Evolutionary conservation across 495 filamentous ascomycete species (phyloP), one percentile per base, ranked within the genome.

Genomic region (Talaromyces liani): DNA sequence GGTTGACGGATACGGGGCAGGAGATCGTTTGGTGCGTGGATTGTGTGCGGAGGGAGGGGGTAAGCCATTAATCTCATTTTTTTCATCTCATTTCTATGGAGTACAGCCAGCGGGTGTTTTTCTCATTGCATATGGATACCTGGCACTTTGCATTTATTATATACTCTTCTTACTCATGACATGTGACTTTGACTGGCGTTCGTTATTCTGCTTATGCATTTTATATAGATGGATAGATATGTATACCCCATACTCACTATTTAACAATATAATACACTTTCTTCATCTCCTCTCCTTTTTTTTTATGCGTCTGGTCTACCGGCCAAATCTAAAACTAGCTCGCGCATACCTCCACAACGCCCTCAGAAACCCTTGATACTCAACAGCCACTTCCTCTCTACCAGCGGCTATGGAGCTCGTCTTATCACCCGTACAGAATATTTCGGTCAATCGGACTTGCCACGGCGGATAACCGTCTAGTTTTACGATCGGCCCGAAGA

Each of bases 401-500:
- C 69, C 72, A 1, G 73, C 77, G 16, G 65, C 70, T 31, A 74
- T 58, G 16, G 69, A 70, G 58, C 75, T 76, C 56, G 65, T 77
- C 36, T 72, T 80, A 53, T 77, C 76, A 4, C 80, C 79, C 6
- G 80, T 81, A 63, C 80, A 82, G 61, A 90, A 96, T 64, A 98
- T 97, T 81, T 98, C 94, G 1, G 93, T 97, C 65, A 98, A 76
- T 39, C 94, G 82, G 55, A 97, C 81, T 73, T 97, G 94, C 94
- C 94, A 98, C 2, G 94, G 94, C 27, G 94, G 94, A 74, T 97
- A 98, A 7, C 93, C 93, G 60, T 91, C 88, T 54, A 98, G 77
- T 67, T 88, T 86, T 60, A 97, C 82, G 63, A 83, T 84, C 2
- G 91, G 87, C 10, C 88, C 86, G 73, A 98, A 97, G 1, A 96